These are phyloP conservation scores for Beauveria medogensis DNA, from an alignment of 2,329 filamentous ascomycete genomes.

Conservation along the genomic window DNA sequence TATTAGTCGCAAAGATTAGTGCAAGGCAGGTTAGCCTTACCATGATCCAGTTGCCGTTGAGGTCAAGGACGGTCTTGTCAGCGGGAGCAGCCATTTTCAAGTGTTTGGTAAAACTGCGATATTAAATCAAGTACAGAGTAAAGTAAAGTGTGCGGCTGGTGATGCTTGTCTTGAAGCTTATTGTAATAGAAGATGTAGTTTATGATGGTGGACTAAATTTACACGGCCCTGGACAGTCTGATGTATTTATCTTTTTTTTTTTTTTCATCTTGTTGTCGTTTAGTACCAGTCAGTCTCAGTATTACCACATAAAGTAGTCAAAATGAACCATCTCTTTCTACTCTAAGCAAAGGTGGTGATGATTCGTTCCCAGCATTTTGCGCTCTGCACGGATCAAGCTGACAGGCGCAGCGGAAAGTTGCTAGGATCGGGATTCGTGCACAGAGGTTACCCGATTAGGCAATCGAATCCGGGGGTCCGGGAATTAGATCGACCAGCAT, in stretches of 20 bases:
- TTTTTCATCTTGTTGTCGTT: not conserved
- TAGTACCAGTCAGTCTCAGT: not conserved
- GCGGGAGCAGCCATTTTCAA: constrained; percentile 10
- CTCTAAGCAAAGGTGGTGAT: not conserved
- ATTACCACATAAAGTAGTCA: constrained; percentile 1
- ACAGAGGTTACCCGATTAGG: constrained; percentile 6
- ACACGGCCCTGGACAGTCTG: not conserved
- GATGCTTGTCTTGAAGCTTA: not conserved
- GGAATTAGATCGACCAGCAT: not conserved
- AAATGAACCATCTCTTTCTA: constrained; percentile 8
- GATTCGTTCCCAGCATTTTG: constrained; percentile 7
- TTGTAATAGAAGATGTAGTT: not conserved
- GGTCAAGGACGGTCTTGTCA: constrained; percentile 10
- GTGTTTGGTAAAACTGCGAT: not conserved
- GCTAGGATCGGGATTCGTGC: not conserved
- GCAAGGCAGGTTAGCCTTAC: not conserved
- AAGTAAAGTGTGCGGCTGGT: not conserved
- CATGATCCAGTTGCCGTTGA: constrained; percentile 12
- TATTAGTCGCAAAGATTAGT: not conserved
- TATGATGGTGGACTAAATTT: not conserved
- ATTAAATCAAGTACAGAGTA: not conserved
- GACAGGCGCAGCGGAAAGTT: not conserved
- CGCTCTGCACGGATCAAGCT: constrained; percentile 3
- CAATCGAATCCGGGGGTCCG: constrained; percentile 6
- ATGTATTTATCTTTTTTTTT: constrained; percentile 8